These are phyloP conservation scores for Nakazawaea populi DNA, from an alignment of 805 yeast genomes.

Conservation along the genomic window DNA sequence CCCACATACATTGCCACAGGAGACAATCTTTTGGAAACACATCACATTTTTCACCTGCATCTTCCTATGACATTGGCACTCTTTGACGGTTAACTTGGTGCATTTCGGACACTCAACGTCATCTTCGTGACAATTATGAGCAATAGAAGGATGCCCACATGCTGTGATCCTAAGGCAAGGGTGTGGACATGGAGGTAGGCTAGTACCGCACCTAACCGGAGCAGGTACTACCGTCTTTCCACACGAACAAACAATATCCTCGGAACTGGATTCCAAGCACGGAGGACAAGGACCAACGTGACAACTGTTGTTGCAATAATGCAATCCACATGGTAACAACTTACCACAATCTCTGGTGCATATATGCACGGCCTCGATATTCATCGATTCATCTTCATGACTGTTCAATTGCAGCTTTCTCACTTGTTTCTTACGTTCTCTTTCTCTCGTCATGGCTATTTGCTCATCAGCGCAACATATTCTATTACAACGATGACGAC, in stretches of 20 bases:
- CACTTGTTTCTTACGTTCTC: slow-evolving; percentile 42
- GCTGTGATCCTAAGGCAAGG: slow-evolving; percentile 51
- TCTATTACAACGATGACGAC: slow-evolving; percentile 68
- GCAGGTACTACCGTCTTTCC: slow-evolving; percentile 74
- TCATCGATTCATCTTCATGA: slow-evolving; percentile 44
- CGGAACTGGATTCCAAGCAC: slow-evolving; percentile 74
- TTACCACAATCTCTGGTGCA: slow-evolving; percentile 65
- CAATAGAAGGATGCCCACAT: slow-evolving; percentile 71
- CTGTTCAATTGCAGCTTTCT: slow-evolving; percentile 35
- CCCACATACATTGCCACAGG: slow-evolving; percentile 66
- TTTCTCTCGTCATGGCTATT: slow-evolving; percentile 48
- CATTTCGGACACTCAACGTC: slow-evolving; percentile 69
- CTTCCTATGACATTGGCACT: slow-evolving; percentile 57
- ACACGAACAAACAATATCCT: slow-evolving; percentile 75
- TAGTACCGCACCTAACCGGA: slow-evolving; percentile 81
- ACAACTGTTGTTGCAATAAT: slow-evolving; percentile 63
- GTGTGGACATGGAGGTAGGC: slow-evolving; percentile 54
- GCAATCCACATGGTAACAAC: slow-evolving; percentile 57
- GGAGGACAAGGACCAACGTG: slow-evolving; percentile 79
- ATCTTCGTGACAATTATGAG: slow-evolving; percentile 74
- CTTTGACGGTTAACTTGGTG: slow-evolving; percentile 50
- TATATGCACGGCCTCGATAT: slow-evolving; percentile 67
- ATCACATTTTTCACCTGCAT: slow-evolving; percentile 49
- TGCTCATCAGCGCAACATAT: slow-evolving; percentile 69
- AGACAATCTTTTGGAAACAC: slow-evolving; percentile 63